Conservation (phyloP, 2,329 filamentous ascomycete genomes). For the Ramularia endophylla region DNA sequence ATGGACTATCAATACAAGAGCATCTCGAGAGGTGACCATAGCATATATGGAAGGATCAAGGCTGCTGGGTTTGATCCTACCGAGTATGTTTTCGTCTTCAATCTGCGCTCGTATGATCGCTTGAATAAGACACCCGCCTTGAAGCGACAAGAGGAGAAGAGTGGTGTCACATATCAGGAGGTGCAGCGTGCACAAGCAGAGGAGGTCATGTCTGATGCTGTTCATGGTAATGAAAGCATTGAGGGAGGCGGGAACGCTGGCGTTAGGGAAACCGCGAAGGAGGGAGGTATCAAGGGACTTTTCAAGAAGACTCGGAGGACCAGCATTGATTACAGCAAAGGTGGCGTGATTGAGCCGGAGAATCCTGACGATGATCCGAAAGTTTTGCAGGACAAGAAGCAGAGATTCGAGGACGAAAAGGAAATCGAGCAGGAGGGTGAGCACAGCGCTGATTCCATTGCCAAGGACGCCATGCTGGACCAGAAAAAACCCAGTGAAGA, state of each 20-base stretch:
- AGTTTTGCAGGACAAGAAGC: conserved; percentile 16
- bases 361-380: conserved; percentile 12
- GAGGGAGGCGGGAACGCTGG: conserved; percentile 21
- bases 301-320: conserved; percentile 32
- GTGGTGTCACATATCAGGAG: conserved; percentile 78
- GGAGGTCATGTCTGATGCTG: conserved; percentile 72
- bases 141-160: conserved; percentile 68
- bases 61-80: conserved; percentile 69
- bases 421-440: conserved; percentile 26
- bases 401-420: conserved; percentile 18
- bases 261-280: conserved; percentile 29
- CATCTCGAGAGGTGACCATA: conserved; percentile 84
- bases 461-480: conserved; percentile 76
- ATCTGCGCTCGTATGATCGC: conserved; percentile 85
- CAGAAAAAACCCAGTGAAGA: conserved; percentile 61
- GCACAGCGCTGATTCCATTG: conserved; percentile 49
- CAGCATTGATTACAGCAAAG: conserved; percentile 14
- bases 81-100: conserved; percentile 89
- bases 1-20: conserved; percentile 99
- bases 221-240: conserved; percentile 48
- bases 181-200: conserved; percentile 84
- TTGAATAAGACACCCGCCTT: conserved; percentile 75
- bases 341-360: conserved; percentile 16
- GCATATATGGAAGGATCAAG: conserved; percentile 75
- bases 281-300: conserved; percentile 18